Conservation (phyloP, 1,284 basidiomycete genomes). For the Pisolithus thermaeus region DNA sequence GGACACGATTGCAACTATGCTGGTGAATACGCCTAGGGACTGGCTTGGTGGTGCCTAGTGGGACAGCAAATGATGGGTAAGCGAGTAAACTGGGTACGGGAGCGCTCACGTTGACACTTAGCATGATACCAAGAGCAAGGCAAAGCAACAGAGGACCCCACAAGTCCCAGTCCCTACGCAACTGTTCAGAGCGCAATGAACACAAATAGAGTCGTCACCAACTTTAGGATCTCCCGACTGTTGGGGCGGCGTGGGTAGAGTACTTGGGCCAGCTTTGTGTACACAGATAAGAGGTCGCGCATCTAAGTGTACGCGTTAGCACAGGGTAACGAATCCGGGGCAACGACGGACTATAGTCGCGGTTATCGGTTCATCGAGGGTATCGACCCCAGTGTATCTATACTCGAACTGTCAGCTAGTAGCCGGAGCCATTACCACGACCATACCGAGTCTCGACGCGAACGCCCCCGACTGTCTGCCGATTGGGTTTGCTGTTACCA, state of each 20-base stretch:
- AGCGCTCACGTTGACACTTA: conserved; percentile 76
- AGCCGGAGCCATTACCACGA: not conserved
- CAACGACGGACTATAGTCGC: conserved; percentile 72
- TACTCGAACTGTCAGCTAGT: not conserved
- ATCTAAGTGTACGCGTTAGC: conserved; percentile 42
- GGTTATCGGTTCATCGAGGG: conserved; percentile 86
- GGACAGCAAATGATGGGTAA: not conserved
- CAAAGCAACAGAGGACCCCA: conserved; percentile 93
- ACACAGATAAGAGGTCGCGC: conserved; percentile 85
- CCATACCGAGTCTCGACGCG: conserved; percentile 79
- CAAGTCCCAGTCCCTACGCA: conserved; percentile 85
- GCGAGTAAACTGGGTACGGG: not conserved
- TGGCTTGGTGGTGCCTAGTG: conserved; percentile 76
- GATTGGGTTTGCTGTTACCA: conserved; percentile 35
- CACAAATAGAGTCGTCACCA: conserved; percentile 12
- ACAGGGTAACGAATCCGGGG: conserved; percentile 4
- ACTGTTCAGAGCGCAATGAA: conserved; percentile 6
- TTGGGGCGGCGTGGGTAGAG: conserved; percentile 77
- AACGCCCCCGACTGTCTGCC: conserved; percentile 75
- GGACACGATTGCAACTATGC: conserved; percentile 87
- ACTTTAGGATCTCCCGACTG: conserved; percentile 78
- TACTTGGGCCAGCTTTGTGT: conserved; percentile 88
- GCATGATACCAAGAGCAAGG: conserved; percentile 77
- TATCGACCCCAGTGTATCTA: conserved; percentile 77
- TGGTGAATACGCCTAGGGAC: conserved; percentile 85